A percentile compares a stretch with the other conserved stretches of the same genome.
Conservation (phyloP, 495 filamentous ascomycete species). For the Xylaria cubensis region DNA sequence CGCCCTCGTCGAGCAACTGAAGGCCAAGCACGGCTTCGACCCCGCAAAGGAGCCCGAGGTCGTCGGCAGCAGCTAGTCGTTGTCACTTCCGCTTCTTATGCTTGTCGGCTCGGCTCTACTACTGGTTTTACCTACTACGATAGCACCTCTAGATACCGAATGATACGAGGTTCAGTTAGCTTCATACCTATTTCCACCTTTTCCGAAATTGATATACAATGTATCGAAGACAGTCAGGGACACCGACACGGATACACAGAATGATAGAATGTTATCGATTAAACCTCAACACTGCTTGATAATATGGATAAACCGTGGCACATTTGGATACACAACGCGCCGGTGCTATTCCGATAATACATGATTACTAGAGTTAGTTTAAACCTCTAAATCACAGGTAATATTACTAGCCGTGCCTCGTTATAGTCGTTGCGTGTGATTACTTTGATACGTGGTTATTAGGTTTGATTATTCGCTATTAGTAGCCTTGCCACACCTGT, state of each 20-base stretch:
- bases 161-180: neutral
- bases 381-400: neutral
- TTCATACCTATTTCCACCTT: neutral
- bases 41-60: conserved; percentile 59
- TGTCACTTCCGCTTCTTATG: conserved; percentile 21
- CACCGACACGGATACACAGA: neutral
- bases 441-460: neutral
- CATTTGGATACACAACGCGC: neutral
- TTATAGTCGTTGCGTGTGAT: neutral
- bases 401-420: neutral
- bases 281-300: neutral
- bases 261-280: conserved; percentile 5
- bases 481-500: conserved; percentile 35
- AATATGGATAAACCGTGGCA: conserved; percentile 1
- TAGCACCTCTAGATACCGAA: neutral
- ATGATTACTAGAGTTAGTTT: neutral
- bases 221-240: neutral
- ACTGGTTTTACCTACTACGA: neutral
- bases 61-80: conserved; percentile 44
- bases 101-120: conserved; percentile 18
- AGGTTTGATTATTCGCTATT: neutral
- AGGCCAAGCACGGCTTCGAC: conserved; percentile 70
- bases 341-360: neutral
- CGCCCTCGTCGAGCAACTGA: conserved; percentile 69
- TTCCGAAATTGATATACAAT: neutral